These are phyloP conservation scores for Azolla pinnata DNA, from an alignment of 75 land plant species.

Conservation along the genomic window DNA sequence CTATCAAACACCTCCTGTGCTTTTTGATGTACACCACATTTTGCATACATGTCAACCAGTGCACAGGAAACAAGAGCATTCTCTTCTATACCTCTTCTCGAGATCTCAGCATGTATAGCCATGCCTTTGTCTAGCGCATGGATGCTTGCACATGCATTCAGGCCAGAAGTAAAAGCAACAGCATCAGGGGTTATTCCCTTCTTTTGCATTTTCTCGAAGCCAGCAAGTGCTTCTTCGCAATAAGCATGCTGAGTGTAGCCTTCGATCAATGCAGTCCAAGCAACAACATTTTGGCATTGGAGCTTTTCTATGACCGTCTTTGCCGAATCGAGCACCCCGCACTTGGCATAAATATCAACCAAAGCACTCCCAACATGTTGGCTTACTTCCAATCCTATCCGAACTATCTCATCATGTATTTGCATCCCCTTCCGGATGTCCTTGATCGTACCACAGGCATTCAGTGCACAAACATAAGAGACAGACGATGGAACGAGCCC, in stretches of 20 bases:
- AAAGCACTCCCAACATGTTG: constrained; percentile 13
- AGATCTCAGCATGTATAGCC: constrained; percentile 10
- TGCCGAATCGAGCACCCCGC: background rate
- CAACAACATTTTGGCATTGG: constrained; percentile 9
- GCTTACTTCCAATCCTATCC: constrained; percentile 9
- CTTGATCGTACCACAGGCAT: constrained; percentile 21
- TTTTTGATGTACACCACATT: constrained; percentile 9
- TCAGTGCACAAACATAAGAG: constrained; percentile 30
- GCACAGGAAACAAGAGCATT: constrained; percentile 2
- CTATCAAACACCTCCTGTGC: constrained; percentile 6
- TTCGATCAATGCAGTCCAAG: constrained; percentile 22
- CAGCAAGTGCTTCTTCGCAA: constrained; percentile 19
- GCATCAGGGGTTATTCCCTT: constrained; percentile 43
- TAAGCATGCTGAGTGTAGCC: constrained; percentile 36
- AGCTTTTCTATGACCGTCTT: constrained; percentile 13
- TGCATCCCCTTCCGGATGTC: background rate
- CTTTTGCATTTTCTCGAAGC: constrained; percentile 34
- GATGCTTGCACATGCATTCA: constrained; percentile 20
- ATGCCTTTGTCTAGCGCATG: constrained; percentile 18
- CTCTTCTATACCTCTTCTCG: background rate
- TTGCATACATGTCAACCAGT: constrained; percentile 1
- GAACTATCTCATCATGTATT: constrained; percentile 16
- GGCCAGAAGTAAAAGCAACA: constrained; percentile 29
- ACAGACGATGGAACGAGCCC: constrained; percentile 21
- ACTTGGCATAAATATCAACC: constrained; percentile 16